phyloP scores from a whole-genome alignment of 202 grass and related monocot genomes.

The Dendrocalamus latiflorus region DNA sequence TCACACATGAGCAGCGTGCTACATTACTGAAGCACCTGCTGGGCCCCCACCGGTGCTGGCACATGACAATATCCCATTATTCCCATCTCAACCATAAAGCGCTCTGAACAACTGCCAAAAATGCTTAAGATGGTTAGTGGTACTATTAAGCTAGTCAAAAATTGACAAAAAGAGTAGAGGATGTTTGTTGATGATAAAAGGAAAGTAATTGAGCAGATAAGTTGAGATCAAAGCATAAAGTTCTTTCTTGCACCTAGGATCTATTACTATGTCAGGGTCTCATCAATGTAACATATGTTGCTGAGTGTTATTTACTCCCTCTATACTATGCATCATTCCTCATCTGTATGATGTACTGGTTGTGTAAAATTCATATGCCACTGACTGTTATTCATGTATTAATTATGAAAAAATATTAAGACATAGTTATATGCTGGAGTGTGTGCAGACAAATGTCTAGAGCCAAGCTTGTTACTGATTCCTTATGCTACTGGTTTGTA shows the following conservation, averaged over 20 bases:
- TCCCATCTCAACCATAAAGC: background rate
- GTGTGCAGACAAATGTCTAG: background rate
- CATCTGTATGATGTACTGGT: background rate
- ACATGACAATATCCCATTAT: background rate
- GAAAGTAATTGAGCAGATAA: conserved; percentile 3
- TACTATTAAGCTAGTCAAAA: background rate
- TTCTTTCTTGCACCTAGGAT: background rate
- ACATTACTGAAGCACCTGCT: background rate
- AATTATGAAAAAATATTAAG: background rate
- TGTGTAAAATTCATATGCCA: background rate
- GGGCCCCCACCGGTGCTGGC: background rate
- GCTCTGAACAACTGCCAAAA: background rate
- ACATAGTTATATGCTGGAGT: background rate
- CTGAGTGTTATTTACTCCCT: background rate
- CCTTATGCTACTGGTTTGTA: background rate
- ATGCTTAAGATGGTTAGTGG: background rate
- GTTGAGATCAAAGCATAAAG: background rate
- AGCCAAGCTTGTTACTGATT: background rate
- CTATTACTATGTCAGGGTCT: background rate
- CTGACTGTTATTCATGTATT: background rate
- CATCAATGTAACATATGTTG: background rate
- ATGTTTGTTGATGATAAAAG: background rate
- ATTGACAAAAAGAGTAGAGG: background rate
- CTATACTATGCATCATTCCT: background rate
- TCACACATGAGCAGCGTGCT: background rate